Base-by-base conservation (phyloP, 495 filamentous ascomycete genomes). In the Ascodesmis nigricans region DNA sequence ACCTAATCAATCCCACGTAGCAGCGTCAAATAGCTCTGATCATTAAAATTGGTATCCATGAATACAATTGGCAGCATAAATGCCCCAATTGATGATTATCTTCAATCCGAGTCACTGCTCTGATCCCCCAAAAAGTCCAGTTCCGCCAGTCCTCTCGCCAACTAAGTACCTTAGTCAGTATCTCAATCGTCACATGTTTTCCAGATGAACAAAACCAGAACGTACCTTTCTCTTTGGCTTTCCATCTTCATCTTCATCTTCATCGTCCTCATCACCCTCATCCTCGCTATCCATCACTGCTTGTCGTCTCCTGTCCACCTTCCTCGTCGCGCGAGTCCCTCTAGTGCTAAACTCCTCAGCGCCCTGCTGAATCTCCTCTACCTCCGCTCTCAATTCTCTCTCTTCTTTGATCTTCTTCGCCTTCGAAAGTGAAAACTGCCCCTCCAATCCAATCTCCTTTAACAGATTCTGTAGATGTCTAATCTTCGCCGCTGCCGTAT, bases 361-460 rank as follows among this genome's bases (percentile, higher is more conserved):
- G 24, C 75, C 78, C 48, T 78, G 67, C 52, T 78, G 69, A 35
- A 91, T 77, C 25, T 68, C 69, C 39, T 81, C 78, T 22, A 97
- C 50, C 39, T 97, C 84, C 0, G 66, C 73, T 47, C 67, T 61
- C 24, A 95, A 59, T 54, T 95, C 84, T 21, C 82, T 62, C 47
- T 62, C 60, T 52, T 87, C 81, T 46, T 77, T 82, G 47, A 93
- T 92, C 57, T 78, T 68, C 17, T 59, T 65, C 4, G 87, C 90
- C 43, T 75, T 91, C 21, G 79, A 70, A 40, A 71, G 60, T 1
- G 79, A 90, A 55, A 76, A 91, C 16, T 82, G 66, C 0, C 84
- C 84, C 4, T 65, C 68, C 75, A 97, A 91, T 2, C 87, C 90
- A 16, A 69, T 61, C 5, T 87, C 78, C 16, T 61, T 61, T 21